Conservation (phyloP, 768 basidiomycete species). For the Plicaturopsis crispa region DNA sequence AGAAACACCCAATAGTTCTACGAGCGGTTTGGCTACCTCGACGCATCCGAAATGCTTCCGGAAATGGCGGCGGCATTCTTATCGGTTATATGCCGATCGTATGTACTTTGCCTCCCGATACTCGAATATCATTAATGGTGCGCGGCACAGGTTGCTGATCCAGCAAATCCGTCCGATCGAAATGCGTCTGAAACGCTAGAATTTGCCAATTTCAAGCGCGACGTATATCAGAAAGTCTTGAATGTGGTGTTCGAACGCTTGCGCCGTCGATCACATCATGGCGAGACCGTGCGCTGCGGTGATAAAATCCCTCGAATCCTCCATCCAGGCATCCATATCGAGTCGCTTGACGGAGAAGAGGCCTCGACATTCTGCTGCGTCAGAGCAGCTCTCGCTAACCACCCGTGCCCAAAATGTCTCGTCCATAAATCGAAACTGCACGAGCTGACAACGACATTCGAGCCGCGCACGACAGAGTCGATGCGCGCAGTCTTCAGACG, state of each 20-base stretch:
- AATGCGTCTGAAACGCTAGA: slow-evolving; percentile 12
- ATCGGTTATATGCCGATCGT: slow-evolving; percentile 22
- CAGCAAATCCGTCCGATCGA: slow-evolving; percentile 14
- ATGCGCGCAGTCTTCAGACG: slow-evolving; percentile 14
- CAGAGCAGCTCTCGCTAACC: slow-evolving; percentile 15
- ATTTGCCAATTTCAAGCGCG: slow-evolving; percentile 19
- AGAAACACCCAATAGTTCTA: slow-evolving; percentile 20
- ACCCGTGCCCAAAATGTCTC: slow-evolving; percentile 25
- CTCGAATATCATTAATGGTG: too few species aligned
- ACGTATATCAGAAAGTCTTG: slow-evolving; percentile 21
- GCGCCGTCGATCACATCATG: slow-evolving; percentile 12
- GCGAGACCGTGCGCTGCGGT: slow-evolving; percentile 16
- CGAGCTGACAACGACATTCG: slow-evolving; percentile 7
- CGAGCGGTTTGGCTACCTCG: slow-evolving; percentile 17
- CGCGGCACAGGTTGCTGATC: slow-evolving; percentile 19
- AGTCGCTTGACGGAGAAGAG: slow-evolving; percentile 23
- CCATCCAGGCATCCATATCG: slow-evolving; percentile 20
- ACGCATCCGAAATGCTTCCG: slow-evolving; percentile 21
- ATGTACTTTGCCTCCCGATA: neutral
- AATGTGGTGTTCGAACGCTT: slow-evolving; percentile 13
- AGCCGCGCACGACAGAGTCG: slow-evolving; percentile 9
- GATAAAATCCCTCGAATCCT: slow-evolving; percentile 15
- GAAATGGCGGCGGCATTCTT: slow-evolving; percentile 24
- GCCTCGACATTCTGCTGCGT: slow-evolving; percentile 17
- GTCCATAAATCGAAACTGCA: slow-evolving; percentile 15